Base-by-base conservation (phyloP, 345 rosid genomes). In the Moringa oleifera region DNA sequence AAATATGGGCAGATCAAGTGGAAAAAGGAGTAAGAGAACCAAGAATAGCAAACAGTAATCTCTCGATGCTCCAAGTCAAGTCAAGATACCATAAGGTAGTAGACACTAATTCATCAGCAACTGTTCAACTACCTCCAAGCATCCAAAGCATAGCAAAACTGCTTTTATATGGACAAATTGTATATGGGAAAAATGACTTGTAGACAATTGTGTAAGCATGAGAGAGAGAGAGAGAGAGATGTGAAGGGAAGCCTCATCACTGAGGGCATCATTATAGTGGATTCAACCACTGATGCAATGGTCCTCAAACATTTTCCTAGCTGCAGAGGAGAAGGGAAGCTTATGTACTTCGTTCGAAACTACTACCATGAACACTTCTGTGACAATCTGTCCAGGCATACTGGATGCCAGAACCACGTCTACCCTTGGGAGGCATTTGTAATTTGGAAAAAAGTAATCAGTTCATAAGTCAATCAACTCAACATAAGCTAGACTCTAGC, bases 61-160 rank as follows among this genome's bases (percentile, higher is more conserved):
- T 20, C 21, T 18, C 23, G 16, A 2, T 15, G 20, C 33, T 24
- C 16, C 53, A 52, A 11, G 33, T 55, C 53, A 52, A 11, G 33
- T 55, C 6, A 55, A 55, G n/a, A 23, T 11, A 20, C n/a, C 55
- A 41, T 7, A 41, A 41, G 47, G 17, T 15, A 50, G 18, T n/a
- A 31, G n/a, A 18, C 37, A 49, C 21, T 65, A 20, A 50, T 28
- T 12, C n/a, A 65, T 31, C 50, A 49, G 54, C 49, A 46, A 28
- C 23, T 46, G 17, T 7, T 19, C 20, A 5, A 57, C 16, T 7
- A 22, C 12, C 25, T 57, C 10, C 12, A 2, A 11, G 47, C 19
- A 22, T 5, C 15, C 25, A 10, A 23, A 23, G 18, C 6, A n/a
- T 23, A 17, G 36, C 25, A 52, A 0, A 25, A 0, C 18, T 19